These are phyloP conservation scores for Pleurotus giganteus DNA, from an alignment of 768 basidiomycete genomes.

Conservation along the genomic window DNA sequence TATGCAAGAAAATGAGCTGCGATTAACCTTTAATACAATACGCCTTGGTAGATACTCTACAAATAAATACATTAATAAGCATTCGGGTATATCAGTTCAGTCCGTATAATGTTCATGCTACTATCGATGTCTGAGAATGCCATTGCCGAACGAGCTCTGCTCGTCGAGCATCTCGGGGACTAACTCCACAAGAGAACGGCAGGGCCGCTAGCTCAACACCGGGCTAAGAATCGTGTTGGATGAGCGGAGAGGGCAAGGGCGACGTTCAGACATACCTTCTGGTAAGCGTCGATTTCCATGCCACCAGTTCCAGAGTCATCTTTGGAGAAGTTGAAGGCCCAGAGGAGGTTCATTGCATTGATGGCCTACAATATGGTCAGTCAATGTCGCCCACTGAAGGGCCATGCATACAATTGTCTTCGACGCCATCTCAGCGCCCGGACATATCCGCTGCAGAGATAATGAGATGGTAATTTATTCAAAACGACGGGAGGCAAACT, in stretches of 20 bases:
- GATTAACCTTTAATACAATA: too few relatives aligned
- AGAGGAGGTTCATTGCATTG: slow-evolving; percentile 25
- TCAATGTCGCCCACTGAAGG: not conserved
- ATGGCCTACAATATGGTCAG: slow-evolving; percentile 7
- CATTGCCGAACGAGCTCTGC: not conserved
- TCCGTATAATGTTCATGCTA: too few relatives aligned
- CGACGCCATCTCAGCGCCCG: not conserved
- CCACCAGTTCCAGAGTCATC: not conserved
- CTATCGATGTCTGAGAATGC: not conserved
- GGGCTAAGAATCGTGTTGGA: not conserved
- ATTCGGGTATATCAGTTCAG: too few relatives aligned
- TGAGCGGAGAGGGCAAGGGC: too few relatives aligned
- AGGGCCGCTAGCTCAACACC: not conserved
- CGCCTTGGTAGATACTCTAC: too few relatives aligned
- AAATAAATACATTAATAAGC: too few relatives aligned
- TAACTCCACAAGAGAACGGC: slow-evolving; percentile 1
- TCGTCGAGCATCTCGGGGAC: not conserved
- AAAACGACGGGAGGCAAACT: not conserved
- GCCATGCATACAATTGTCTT: not conserved
- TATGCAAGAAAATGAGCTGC: too few relatives aligned
- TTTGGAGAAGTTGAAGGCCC: slow-evolving; percentile 26
- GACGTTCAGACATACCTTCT: not conserved
- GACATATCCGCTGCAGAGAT: not conserved
- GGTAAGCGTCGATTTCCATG: not conserved
- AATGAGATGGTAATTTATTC: too few relatives aligned